Percentiles rank a stretch among this genome's conserved stretches.
Conservation (phyloP, 2,329 filamentous ascomycete genomes). For the Aspergillus terreus region DNA sequence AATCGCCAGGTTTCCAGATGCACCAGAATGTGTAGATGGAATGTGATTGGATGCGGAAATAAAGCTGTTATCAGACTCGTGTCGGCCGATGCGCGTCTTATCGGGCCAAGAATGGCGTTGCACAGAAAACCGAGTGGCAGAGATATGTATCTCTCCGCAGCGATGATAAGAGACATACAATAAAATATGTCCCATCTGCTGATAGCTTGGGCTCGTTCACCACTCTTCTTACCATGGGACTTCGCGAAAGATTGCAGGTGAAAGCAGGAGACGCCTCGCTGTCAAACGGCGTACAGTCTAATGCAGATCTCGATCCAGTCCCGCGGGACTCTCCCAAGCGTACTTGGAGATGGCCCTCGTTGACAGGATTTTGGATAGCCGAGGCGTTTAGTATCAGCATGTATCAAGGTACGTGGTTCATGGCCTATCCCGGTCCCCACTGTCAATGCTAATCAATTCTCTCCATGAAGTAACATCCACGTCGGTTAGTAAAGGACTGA, state of each 20-base stretch:
- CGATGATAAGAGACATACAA: background rate
- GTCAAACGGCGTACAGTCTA: conserved; percentile 7
- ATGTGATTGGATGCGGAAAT: too few species aligned
- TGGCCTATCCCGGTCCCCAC: background rate
- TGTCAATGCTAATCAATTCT: background rate
- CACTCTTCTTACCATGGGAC: conserved; percentile 4
- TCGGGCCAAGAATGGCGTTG: background rate
- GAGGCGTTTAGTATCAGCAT: conserved; percentile 14
- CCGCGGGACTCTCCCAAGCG: conserved; percentile 6
- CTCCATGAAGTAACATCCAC: conserved; percentile 7
- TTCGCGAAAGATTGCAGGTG: conserved; percentile 9
- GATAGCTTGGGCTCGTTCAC: background rate
- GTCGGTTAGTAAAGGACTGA: conserved; percentile 9
- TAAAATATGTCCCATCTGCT: background rate
- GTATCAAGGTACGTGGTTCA: conserved; percentile 7
- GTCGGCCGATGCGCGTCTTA: background rate
- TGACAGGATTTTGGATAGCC: conserved; percentile 11
- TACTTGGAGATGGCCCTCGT: conserved; percentile 11
- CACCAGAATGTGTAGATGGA: too few species aligned
- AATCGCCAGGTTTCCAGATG: too few species aligned
- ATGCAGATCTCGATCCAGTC: conserved; percentile 11
- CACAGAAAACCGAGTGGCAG: background rate
- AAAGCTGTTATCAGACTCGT: too few species aligned
- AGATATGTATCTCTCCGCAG: background rate
- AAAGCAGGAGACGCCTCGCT: conserved; percentile 9